A percentile compares a stretch with the other conserved stretches of the same genome.
Conservation (phyloP, 352 stramenopile species). For the Globisporangium iwayamae region DNA sequence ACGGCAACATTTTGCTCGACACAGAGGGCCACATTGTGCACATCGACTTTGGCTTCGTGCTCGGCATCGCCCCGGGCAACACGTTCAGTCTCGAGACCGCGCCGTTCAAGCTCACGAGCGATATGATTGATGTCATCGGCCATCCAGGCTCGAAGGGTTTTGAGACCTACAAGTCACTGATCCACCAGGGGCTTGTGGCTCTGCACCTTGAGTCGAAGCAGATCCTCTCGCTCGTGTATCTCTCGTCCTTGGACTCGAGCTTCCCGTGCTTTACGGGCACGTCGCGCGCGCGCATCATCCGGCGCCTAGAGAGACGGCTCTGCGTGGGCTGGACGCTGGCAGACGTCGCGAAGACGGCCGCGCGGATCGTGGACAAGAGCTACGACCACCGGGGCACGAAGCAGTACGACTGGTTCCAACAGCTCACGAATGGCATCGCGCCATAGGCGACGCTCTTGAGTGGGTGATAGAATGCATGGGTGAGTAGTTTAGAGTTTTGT, state of each 20-base stretch:
- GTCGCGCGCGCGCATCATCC: slow-evolving; percentile 39
- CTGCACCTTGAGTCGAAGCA: slow-evolving; percentile 92
- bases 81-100: slow-evolving; percentile 96
- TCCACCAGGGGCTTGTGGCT: slow-evolving; percentile 92
- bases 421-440: slow-evolving; percentile 80
- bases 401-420: slow-evolving; percentile 89
- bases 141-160: slow-evolving; percentile 74
- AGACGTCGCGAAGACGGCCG: slow-evolving; percentile 50
- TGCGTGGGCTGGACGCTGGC: slow-evolving; percentile 48
- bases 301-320: slow-evolving; percentile 49
- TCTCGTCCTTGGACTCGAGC: slow-evolving; percentile 90
- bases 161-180: slow-evolving; percentile 89
- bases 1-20: slow-evolving; percentile 98
- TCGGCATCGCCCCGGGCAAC: slow-evolving; percentile 96
- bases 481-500: not conserved
- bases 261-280: slow-evolving; percentile 91
- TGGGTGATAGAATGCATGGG: not conserved
- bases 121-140: slow-evolving; percentile 95
- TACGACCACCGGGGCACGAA: slow-evolving; percentile 74
- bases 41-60: slow-evolving; percentile 99
- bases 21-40: slow-evolving; percentile 94
- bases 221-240: slow-evolving; percentile 86
- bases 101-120: slow-evolving; percentile 98
- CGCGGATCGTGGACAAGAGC: slow-evolving; percentile 69
- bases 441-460: slow-evolving; percentile 16